Evolutionary conservation across 2,329 filamentous ascomycete genomes (phyloP).

Genomic region (Blumeriella jaapii): DNA sequence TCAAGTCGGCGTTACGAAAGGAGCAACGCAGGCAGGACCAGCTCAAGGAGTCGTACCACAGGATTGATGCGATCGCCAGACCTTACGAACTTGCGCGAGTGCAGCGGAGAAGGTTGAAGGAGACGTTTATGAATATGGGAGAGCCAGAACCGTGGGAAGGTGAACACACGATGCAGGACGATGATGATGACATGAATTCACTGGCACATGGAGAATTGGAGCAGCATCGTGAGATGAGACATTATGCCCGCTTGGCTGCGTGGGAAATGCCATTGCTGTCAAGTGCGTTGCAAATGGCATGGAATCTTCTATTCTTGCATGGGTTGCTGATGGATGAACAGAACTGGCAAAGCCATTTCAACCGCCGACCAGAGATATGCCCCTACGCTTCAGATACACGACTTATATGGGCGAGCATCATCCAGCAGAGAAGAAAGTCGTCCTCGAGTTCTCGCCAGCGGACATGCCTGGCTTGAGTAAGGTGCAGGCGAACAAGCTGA

Average conservation of each 20-base stretch:
- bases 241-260: constrained; percentile 75
- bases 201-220: constrained; percentile 81
- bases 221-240: constrained; percentile 74
- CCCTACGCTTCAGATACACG: constrained; percentile 91
- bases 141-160: constrained; percentile 24
- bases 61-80: constrained; percentile 6
- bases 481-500: constrained; percentile 65
- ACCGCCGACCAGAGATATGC: constrained; percentile 52
- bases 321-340: constrained; percentile 29
- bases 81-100: constrained; percentile 4
- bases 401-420: constrained; percentile 92
- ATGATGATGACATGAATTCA: constrained; percentile 74
- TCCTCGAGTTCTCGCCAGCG: constrained; percentile 71
- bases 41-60: constrained; percentile 6
- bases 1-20: neutral
- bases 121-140: constrained; percentile 27
- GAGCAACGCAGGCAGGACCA: constrained; percentile 2
- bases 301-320: no score
- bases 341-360: constrained; percentile 75
- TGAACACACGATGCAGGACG: constrained; percentile 39
- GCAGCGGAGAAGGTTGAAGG: constrained; percentile 19
- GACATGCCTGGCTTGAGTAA: constrained; percentile 59
- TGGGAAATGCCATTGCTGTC: constrained; percentile 93
- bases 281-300: constrained; percentile 44
- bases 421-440: constrained; percentile 85